These are phyloP conservation scores for Plasmopara viticola DNA, from an alignment of 352 stramenopile genomes.

Conservation along the genomic window DNA sequence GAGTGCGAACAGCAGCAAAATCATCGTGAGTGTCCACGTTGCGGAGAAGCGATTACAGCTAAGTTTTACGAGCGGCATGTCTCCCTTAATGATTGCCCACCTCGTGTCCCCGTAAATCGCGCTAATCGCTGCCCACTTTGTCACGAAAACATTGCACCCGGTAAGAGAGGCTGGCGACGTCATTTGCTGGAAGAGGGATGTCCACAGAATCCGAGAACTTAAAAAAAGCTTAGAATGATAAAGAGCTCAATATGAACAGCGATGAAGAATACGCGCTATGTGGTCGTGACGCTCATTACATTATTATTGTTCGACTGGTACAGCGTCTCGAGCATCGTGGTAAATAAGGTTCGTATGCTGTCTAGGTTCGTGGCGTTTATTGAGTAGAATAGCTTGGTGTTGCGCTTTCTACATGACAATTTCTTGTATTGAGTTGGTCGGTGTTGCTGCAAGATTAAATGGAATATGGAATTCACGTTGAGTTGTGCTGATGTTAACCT, in stretches of 20 bases:
- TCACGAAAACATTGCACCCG: constrained; percentile 61
- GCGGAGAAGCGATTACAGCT: constrained; percentile 74
- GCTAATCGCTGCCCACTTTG: constrained; percentile 78
- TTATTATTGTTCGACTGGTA: background rate
- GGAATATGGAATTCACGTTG: constrained; percentile 1
- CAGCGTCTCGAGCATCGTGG: background rate
- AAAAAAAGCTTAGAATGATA: constrained; percentile 2
- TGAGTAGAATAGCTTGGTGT: background rate
- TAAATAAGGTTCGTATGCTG: background rate
- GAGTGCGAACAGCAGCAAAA: constrained; percentile 84
- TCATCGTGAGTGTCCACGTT: constrained; percentile 72
- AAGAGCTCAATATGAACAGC: too few relatives aligned
- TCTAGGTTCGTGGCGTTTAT: background rate
- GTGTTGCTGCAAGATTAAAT: too few relatives aligned
- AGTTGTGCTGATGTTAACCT: constrained; percentile 9
- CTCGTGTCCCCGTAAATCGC: constrained; percentile 44
- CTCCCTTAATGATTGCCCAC: constrained; percentile 60
- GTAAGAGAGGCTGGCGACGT: constrained; percentile 61
- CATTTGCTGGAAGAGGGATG: constrained; percentile 69
- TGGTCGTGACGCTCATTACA: background rate
- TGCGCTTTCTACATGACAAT: background rate
- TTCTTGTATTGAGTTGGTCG: too few relatives aligned
- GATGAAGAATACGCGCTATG: too few relatives aligned
- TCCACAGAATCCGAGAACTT: constrained; percentile 71
- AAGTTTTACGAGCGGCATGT: constrained; percentile 85